These are phyloP conservation scores for Cairneyella variabilis DNA, from an alignment of 495 filamentous ascomycete genomes.

Conservation along the genomic window DNA sequence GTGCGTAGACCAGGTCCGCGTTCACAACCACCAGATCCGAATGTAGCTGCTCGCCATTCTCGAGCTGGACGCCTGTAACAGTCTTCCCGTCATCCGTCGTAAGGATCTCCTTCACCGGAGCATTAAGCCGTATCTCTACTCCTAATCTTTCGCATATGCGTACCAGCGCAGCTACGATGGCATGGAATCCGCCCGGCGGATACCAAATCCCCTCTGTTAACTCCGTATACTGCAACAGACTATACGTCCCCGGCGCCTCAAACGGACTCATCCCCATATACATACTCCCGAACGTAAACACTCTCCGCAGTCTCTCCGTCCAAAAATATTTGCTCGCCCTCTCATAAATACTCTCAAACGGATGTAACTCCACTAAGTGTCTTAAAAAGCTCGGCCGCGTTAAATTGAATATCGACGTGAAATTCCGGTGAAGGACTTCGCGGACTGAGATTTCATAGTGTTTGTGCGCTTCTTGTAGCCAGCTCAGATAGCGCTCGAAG, in stretches of 20 bases:
- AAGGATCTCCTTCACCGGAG: constrained; percentile 45
- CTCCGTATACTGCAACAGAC: constrained; percentile 68
- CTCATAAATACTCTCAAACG: constrained; percentile 59
- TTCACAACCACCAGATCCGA: constrained; percentile 65
- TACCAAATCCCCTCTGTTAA: constrained; percentile 72
- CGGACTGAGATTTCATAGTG: constrained; percentile 61
- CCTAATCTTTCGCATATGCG: constrained; percentile 51
- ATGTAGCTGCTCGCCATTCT: constrained; percentile 43
- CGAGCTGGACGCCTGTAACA: constrained; percentile 52
- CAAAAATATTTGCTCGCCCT: constrained; percentile 58
- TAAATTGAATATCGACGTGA: constrained; percentile 50
- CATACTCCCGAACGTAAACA: constrained; percentile 73
- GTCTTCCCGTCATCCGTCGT: constrained; percentile 36
- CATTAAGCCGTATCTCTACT: constrained; percentile 52
- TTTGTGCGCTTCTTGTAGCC: constrained; percentile 55
- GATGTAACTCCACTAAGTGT: constrained; percentile 53
- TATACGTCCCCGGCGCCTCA: constrained; percentile 69
- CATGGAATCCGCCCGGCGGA: constrained; percentile 63
- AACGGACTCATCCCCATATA: constrained; percentile 76
- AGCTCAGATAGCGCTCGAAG: constrained; percentile 57
- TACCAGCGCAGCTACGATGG: constrained; percentile 52
- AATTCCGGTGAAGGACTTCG: constrained; percentile 60
- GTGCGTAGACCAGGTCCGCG: constrained; percentile 67
- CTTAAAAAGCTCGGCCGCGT: constrained; percentile 45
- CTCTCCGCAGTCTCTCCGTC: constrained; percentile 59